Base-by-base conservation (phyloP, 2,329 filamentous ascomycete genomes). In the Diaporthe capsici region DNA sequence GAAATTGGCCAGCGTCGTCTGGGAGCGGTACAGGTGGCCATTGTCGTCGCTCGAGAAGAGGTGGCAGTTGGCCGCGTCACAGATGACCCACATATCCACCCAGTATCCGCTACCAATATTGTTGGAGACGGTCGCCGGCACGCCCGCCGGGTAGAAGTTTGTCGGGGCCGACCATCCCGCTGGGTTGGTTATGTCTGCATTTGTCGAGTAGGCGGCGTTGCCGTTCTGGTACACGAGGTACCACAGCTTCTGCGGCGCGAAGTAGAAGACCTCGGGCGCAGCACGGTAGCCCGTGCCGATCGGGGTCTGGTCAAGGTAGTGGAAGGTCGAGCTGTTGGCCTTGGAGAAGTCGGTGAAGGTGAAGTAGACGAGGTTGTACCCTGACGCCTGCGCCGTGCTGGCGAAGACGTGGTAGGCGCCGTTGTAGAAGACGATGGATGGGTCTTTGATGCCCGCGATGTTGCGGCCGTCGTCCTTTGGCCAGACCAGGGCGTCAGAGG, bases 41-140 rank as follows among this genome's bases (percentile, higher is more conserved):
- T 58, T 58, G 55, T 58, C 55, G 17, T 58, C 55, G 55, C 55
- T 58, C 31, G 55, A 58, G 55, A 58, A 58, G 15, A 58, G 28
- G 31, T 34, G 55, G 55, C 55, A 58, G 55, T 58, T 10, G 17
- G 28, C 55, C 55, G 55, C 17, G 28, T 58, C 55, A 17, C 55
- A 58, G 55, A 58, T 58, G 28, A 58, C 55, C 28, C 55, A 58
- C 55, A 58, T 58, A 17, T 58, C 55, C 15, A 58, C 55, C 55
- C 55, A 58, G 55, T 58, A 58, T 4, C 55, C 55, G 55, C 31
- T 34, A 8, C 55, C 55, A 28, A 58, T 58, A 28, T 58, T 58
- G 7, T 37, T 34, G 9, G 55, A 34, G 17, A 58, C 9, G 7
- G 31, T 34, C 15, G 55, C 55, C 5, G 55, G 55, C 1, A 58